Percentiles rank a stretch among this genome's conserved stretches.
These are phyloP conservation scores for Botrytis deweyae DNA, from an alignment of 2,329 filamentous ascomycete species.

Conservation along the genomic window DNA sequence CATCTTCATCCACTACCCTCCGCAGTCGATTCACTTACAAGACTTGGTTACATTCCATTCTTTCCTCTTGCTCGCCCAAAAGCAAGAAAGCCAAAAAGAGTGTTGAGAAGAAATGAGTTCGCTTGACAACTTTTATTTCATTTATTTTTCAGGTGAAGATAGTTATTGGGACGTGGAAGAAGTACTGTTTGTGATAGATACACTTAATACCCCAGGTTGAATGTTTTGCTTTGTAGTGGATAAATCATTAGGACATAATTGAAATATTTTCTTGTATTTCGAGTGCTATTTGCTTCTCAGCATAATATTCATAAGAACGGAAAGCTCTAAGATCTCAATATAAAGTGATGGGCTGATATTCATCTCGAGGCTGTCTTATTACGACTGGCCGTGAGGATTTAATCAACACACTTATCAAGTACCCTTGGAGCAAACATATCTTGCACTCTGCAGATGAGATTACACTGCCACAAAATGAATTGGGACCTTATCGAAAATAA, in stretches of 20 bases:
- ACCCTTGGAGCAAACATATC: neutral
- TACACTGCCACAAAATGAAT: too few species aligned
- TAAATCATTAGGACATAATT: neutral
- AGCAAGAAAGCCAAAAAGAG: neutral
- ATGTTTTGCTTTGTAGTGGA: neutral
- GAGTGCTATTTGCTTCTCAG: neutral
- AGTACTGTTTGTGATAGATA: neutral
- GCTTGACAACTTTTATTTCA: neutral
- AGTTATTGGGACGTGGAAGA: neutral
- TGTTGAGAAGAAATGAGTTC: neutral
- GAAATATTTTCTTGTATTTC: neutral
- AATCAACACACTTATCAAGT: neutral
- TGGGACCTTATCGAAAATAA: too few species aligned
- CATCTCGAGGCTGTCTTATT: too few species aligned
- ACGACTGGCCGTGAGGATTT: neutral
- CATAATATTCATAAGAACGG: rapidly evolving
- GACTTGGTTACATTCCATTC: constrained; percentile 1
- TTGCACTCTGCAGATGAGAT: too few species aligned
- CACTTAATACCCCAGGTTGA: constrained; percentile 6
- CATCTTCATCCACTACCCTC: constrained; percentile 2
- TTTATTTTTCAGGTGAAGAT: neutral
- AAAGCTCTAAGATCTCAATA: neutral
- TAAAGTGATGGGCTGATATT: too few species aligned
- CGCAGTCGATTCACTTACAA: constrained; percentile 4
- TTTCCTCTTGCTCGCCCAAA: constrained; percentile 2